Evolutionary conservation across 176 grass and related monocot genomes (phyloP), one percentile per base, ranked within the genome.

Genomic region (Raddia distichophylla): DNA sequence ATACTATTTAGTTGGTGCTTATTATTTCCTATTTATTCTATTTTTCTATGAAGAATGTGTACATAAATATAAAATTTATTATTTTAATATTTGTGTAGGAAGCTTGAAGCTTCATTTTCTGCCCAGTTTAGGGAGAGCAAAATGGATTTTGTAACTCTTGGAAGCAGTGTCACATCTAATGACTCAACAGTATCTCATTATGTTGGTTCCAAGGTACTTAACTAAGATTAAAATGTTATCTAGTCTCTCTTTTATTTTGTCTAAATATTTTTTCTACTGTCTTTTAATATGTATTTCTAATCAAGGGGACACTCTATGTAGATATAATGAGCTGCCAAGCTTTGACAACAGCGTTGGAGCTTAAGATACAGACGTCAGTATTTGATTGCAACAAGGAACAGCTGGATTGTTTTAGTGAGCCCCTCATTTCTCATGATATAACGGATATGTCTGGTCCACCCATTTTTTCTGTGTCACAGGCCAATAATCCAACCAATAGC

Each of bases 351-450:
- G 22, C 20, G 3, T 34, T 49, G 15, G 16, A 27, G 11, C 32
- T 74, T 43, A 52, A 1, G 13, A 72, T 64, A 64, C 11, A 71
- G 14, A 35, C 10, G 52, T 16, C 22, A 33, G 1, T 45, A 16
- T 65, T 83, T 43, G 45, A n/a, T 67, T 83, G 40, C 58, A 64
- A 54, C 53, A 17, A 52, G n/a, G 42, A 66, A 83, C 34, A 75
- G 66, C 15, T 67, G 51, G 81, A 83, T 37, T 55, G 11, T 75
- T 48, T 74, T 50, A 51, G 56, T 16, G 44, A 16, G 44, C 33
- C 66, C 67, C 50, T 52, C 13, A 60, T 42, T 71, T 42, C 45
- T 72, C 16, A 49, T 69, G 22, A 56, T 52, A 69, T 62, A 62
- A 70, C 32, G 6, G 19, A 14, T 15, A 50, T 64, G 50, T 73